Conservation (phyloP, 768 basidiomycete genomes). For the Ramaria sp. region DNA sequence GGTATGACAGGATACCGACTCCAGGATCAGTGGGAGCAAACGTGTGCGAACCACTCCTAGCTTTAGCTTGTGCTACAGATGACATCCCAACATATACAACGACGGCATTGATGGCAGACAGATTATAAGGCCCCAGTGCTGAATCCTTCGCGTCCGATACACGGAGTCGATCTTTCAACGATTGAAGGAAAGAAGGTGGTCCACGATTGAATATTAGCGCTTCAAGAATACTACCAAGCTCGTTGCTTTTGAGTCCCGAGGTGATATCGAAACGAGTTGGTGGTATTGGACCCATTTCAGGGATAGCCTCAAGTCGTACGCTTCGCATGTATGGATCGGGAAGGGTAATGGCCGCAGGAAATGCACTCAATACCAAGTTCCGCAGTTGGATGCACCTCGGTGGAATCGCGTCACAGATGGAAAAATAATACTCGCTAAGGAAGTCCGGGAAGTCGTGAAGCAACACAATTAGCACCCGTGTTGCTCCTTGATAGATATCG, state of each 20-base stretch:
- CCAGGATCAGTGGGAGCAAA: constrained; percentile 80
- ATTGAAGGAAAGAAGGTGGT: constrained; percentile 57
- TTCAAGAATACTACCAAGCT: constrained; percentile 72
- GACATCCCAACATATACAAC: constrained; percentile 96
- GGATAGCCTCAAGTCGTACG: constrained; percentile 59
- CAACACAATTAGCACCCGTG: constrained; percentile 86
- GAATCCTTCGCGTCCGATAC: constrained; percentile 32
- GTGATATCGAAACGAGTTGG: constrained; percentile 88
- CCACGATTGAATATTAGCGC: constrained; percentile 75
- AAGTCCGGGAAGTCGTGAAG: constrained; percentile 99
- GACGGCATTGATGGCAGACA: constrained; percentile 83
- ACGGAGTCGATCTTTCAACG: constrained; percentile 68
- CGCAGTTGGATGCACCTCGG: constrained; percentile 89
- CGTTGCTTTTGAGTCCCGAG: constrained; percentile 65
- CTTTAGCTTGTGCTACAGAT: constrained; percentile 81
- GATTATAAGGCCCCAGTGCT: constrained; percentile 60
- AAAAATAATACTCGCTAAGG: constrained; percentile 93
- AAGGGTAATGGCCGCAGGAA: constrained; percentile 69
- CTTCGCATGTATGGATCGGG: constrained; percentile 82
- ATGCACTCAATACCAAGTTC: constrained; percentile 93
- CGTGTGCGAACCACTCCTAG: constrained; percentile 66
- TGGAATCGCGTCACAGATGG: constrained; percentile 89
- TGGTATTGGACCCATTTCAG: constrained; percentile 90
- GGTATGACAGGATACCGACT: constrained; percentile 72
- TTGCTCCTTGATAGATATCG: constrained; percentile 82